Percentiles rank a stretch among this genome's conserved stretches.
Evolutionary conservation across 805 yeast species (phyloP).

Genomic region (Saccharomycopsis babjevae): DNA sequence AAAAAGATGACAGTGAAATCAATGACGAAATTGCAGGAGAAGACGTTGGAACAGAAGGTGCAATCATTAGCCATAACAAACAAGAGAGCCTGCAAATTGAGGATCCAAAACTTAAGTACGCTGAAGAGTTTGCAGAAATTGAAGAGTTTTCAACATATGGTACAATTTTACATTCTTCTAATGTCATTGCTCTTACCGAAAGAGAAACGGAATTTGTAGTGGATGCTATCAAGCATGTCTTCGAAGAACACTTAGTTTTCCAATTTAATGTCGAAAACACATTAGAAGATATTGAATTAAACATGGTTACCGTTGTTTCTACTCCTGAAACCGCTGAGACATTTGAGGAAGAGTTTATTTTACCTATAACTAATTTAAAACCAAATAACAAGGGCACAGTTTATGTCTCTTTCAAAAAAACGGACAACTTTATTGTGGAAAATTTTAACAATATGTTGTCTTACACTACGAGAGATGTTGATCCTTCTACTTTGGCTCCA

Average conservation of each 20-base stretch:
- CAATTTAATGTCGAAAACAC: slow-evolving; percentile 85
- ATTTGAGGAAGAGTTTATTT: slow-evolving; percentile 57
- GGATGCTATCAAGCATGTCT: slow-evolving; percentile 72
- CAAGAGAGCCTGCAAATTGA: slow-evolving; percentile 17
- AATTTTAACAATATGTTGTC: slow-evolving; percentile 58
- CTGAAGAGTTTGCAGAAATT: slow-evolving; percentile 57
- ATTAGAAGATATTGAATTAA: slow-evolving; percentile 63
- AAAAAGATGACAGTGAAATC: slow-evolving; percentile 18
- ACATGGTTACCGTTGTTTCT: slow-evolving; percentile 62
- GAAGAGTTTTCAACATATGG: slow-evolving; percentile 73
- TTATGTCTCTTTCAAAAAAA: slow-evolving; percentile 62
- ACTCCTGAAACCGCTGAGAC: slow-evolving; percentile 45
- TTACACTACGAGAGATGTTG: slow-evolving; percentile 71
- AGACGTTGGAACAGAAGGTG: slow-evolving; percentile 22
- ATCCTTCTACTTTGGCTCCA: slow-evolving; percentile 58
- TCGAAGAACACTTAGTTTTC: slow-evolving; percentile 58
- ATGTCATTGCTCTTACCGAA: slow-evolving; percentile 65
- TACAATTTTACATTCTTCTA: slow-evolving; percentile 59
- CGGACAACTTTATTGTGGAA: slow-evolving; percentile 27
- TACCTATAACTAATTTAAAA: slow-evolving; percentile 60
- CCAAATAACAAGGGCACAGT: slow-evolving; percentile 67
- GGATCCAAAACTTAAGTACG: slow-evolving; percentile 35
- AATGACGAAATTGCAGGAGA: slow-evolving; percentile 22
- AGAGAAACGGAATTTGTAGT: slow-evolving; percentile 90
- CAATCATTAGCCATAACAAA: slow-evolving; percentile 21